A percentile compares a stretch with the other conserved stretches of the same genome.
These are phyloP conservation scores for Pinguiococcus pyrenoidosus DNA, from an alignment of 108 stramenopile species.

Conservation along the genomic window DNA sequence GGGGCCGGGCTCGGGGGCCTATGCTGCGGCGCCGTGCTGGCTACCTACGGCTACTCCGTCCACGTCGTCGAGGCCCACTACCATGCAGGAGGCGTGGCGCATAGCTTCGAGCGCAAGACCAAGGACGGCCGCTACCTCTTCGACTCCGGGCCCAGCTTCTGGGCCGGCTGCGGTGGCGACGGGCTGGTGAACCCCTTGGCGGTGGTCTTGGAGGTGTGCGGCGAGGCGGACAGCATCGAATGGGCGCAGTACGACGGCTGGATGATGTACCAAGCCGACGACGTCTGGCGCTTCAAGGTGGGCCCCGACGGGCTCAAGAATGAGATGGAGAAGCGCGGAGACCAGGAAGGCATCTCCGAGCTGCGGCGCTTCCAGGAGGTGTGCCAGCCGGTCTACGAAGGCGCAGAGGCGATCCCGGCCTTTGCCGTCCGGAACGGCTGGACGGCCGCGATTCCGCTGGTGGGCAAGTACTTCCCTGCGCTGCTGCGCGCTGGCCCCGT, in stretches of 20 bases:
- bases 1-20: conserved; percentile 74
- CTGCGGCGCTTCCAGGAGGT: conserved; percentile 6
- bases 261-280: conserved; percentile 66
- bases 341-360: conserved; percentile 2
- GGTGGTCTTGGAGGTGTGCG: too few species aligned
- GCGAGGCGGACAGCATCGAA: too few species aligned
- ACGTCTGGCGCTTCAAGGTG: conserved; percentile 61
- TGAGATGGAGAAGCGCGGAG: conserved; percentile 52
- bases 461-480: conserved; percentile 5
- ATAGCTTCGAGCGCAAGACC: conserved; percentile 54
- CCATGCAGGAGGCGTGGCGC: conserved; percentile 60
- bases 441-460: conserved; percentile 6
- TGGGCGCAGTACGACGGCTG: conserved; percentile 76
- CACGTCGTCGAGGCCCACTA: conserved; percentile 65
- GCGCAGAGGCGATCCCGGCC: conserved; percentile 12
- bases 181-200: too few species aligned
- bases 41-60: conserved; percentile 57
- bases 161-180: conserved; percentile 69
- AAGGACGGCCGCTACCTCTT: conserved; percentile 56
- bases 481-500: conserved; percentile 4
- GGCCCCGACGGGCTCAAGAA: conserved; percentile 57
- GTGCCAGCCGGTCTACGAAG: conserved; percentile 2
- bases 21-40: conserved; percentile 53
- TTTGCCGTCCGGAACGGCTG: conserved; percentile 10
- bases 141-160: conserved; percentile 76